Percentiles rank a stretch among this genome's conserved stretches.
phyloP scores from a whole-genome alignment of 257 asterid species.

The Hygrophila difformis region DNA sequence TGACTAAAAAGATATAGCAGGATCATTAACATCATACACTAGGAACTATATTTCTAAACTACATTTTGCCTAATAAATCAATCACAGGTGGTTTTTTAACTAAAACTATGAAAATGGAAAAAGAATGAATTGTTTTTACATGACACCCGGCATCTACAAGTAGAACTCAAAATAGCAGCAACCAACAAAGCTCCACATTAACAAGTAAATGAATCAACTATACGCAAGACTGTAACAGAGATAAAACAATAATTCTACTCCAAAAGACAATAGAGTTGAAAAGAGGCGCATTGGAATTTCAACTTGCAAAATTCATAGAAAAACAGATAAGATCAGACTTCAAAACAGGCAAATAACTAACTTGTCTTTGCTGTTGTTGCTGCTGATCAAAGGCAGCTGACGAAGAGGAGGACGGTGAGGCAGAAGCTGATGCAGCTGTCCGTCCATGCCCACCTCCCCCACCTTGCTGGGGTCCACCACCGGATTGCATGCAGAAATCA shows the following conservation, averaged over 20 bases:
- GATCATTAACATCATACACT: not conserved
- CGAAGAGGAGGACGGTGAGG: slow-evolving; percentile 88
- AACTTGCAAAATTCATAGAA: too few relatives aligned
- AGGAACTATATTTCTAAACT: too few relatives aligned
- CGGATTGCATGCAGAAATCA: slow-evolving; percentile 66
- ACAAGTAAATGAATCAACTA: too few relatives aligned
- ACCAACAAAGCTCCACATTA: not conserved
- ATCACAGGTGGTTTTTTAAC: not conserved
- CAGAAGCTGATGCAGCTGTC: slow-evolving; percentile 61
- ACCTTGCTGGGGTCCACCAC: slow-evolving; percentile 83
- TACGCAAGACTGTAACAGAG: too few relatives aligned
- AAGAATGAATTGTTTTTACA: not conserved
- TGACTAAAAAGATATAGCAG: not conserved
- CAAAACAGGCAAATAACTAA: too few relatives aligned
- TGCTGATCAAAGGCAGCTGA: slow-evolving; percentile 77
- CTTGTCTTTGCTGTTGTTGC: slow-evolving; percentile 33
- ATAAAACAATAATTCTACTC: too few relatives aligned
- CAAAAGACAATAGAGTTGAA: too few relatives aligned
- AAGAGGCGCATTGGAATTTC: too few relatives aligned
- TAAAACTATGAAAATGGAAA: not conserved
- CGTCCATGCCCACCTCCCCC: slow-evolving; percentile 84
- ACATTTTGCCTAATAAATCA: not conserved
- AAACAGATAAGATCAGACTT: too few relatives aligned
- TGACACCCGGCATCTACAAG: too few relatives aligned
- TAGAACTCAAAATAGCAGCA: too few relatives aligned